Evolutionary conservation across 164 flowering plant species (phyloP), one percentile per base, ranked within the genome.

Genomic region (Macadamia integrifolia): DNA sequence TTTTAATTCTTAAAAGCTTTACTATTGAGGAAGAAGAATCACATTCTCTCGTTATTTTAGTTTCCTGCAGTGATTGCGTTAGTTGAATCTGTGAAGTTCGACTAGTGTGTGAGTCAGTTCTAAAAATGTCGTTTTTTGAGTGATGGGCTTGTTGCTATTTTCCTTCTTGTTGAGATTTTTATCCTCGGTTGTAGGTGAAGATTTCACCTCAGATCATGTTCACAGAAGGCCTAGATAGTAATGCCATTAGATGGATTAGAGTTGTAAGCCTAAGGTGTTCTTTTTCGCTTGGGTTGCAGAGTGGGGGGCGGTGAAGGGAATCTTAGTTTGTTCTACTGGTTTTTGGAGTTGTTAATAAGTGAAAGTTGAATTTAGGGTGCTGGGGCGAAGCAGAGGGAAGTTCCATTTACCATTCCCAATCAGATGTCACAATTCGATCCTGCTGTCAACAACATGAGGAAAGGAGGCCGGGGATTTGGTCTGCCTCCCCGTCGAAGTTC

Each of bases 401-500:
- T 52, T 43, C 61, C 81, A 3, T 42, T 58, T 4, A 64, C 80
- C 15, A 67, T 53, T 30, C 61, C 81, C 3, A 77, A 55, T 28
- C 77, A 81, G 76, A 74, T 80, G 46, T 12, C 71, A 6, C 72
- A 72, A n/a, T 69, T 71, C 9, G 86, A 82, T 72, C 83, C 80
- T 0, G 23, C 23, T 23, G 10, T 82, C 12, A 44, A 72, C 12
- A 62, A 66, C 62, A 35, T 69, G 29, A 70, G 80, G 35, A 73
- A 66, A 50, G 75, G 76, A 1, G 77, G 79, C 40, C 44, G 88
- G 56, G 83, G 85, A 1, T 71, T 84, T 32, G 96, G 87, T 1
- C 67, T 88, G 56, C 96, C 96, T 1, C 85, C 94, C 71, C 86
- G 3, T 63, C 85, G 0, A 87, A 84, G 43, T 87, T 92, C 64